These are phyloP conservation scores for Alternaria gansuensis DNA, from an alignment of 2,329 filamentous ascomycete species.

Conservation along the genomic window DNA sequence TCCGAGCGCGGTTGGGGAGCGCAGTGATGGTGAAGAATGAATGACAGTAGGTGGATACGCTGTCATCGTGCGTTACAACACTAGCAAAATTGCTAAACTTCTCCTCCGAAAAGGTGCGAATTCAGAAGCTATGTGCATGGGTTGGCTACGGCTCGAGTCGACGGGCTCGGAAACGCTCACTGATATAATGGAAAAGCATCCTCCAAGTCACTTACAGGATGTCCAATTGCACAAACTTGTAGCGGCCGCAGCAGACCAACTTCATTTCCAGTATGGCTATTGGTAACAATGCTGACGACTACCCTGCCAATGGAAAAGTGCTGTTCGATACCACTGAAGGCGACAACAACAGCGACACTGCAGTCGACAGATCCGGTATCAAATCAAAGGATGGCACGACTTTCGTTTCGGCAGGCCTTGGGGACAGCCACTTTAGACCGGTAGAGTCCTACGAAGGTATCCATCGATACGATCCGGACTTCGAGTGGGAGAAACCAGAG, in stretches of 20 bases:
- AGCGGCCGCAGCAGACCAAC: conserved; percentile 14
- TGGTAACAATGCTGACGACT: conserved; percentile 9
- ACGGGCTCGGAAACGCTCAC: background rate
- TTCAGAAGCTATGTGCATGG: conserved; percentile 1
- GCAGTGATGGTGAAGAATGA: conserved; percentile 1
- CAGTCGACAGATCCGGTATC: conserved; percentile 18
- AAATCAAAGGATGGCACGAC: conserved; percentile 39
- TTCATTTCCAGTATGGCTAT: conserved; percentile 9
- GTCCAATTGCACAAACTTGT: conserved; percentile 9
- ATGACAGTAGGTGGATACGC: conserved; percentile 3
- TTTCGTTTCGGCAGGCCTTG: conserved; percentile 51
- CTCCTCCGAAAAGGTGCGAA: background rate
- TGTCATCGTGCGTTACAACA: conserved; percentile 4
- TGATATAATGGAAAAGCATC: conserved; percentile 17
- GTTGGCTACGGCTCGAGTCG: background rate
- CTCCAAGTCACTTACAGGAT: conserved; percentile 16
- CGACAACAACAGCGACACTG: conserved; percentile 31
- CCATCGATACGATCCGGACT: conserved; percentile 67
- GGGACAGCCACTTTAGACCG: conserved; percentile 57
- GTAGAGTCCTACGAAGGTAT: conserved; percentile 67
- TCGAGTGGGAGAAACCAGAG: conserved; percentile 65
- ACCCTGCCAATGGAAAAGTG: conserved; percentile 30
- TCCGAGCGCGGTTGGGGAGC: background rate
- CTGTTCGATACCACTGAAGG: conserved; percentile 32
- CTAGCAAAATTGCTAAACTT: conserved; percentile 12